These are phyloP conservation scores for Hyaloperonospora arabidopsidis DNA, from an alignment of 352 stramenopile species.

Conservation along the genomic window DNA sequence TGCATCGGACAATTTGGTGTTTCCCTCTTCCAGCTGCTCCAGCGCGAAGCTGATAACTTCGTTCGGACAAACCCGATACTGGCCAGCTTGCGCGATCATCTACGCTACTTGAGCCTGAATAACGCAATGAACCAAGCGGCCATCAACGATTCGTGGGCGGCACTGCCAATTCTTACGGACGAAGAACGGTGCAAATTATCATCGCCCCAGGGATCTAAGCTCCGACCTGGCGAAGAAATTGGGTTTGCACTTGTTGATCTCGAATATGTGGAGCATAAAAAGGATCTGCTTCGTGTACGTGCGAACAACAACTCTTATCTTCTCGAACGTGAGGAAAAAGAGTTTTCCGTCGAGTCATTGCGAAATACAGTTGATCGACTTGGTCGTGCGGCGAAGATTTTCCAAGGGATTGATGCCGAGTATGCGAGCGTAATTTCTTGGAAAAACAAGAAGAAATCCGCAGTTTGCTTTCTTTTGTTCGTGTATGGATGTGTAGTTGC, in stretches of 20 bases:
- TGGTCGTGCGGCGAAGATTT: conserved; percentile 48
- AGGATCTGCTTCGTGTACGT: conserved; percentile 57
- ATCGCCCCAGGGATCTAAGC: conserved; percentile 26
- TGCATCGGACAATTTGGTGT: conserved; percentile 59
- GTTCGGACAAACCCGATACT: conserved; percentile 44
- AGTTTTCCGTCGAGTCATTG: conserved; percentile 76
- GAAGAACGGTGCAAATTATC: conserved; percentile 46
- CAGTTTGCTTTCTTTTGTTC: conserved; percentile 52
- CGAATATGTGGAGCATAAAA: conserved; percentile 65
- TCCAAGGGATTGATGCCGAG: conserved; percentile 69
- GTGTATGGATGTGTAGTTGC: conserved; percentile 58
- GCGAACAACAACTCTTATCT: conserved; percentile 44
- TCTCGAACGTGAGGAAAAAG: conserved; percentile 59
- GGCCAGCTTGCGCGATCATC: conserved; percentile 34
- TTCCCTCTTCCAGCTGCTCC: conserved; percentile 74
- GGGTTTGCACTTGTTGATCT: conserved; percentile 52
- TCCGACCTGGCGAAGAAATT: conserved; percentile 31
- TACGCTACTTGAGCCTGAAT: conserved; percentile 43
- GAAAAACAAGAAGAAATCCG: conserved; percentile 81
- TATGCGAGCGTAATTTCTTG: conserved; percentile 78
- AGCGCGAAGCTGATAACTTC: conserved; percentile 62
- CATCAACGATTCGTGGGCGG: conserved; percentile 31
- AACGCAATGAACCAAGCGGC: conserved; percentile 28
- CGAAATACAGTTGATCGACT: conserved; percentile 69
- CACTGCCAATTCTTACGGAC: conserved; percentile 28